Evolutionary conservation across 2,329 filamentous ascomycete genomes (phyloP).

Genomic region (Metarhizium humberi): DNA sequence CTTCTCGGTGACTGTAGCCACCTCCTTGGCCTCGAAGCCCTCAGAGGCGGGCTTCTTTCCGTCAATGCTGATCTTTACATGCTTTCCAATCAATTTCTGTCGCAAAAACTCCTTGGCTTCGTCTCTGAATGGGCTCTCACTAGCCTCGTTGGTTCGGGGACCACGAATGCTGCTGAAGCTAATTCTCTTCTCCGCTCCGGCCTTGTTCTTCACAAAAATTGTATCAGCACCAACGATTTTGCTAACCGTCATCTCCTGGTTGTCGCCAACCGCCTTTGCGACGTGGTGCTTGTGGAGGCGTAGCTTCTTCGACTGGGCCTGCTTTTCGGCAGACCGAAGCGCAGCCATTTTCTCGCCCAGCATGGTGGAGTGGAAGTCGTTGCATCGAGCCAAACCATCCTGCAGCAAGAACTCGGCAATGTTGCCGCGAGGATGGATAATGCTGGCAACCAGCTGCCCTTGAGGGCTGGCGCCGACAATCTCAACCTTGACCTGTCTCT

Average conservation of each 20-base stretch:
- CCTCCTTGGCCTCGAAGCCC: slow-evolving; percentile 88
- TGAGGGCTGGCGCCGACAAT: slow-evolving; percentile 84
- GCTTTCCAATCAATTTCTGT: slow-evolving; percentile 91
- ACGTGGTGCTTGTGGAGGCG: slow-evolving; percentile 78
- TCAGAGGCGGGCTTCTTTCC: slow-evolving; percentile 84
- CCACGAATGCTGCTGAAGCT: slow-evolving; percentile 89
- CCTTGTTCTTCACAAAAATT: slow-evolving; percentile 75
- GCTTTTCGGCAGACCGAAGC: slow-evolving; percentile 78
- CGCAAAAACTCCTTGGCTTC: slow-evolving; percentile 95
- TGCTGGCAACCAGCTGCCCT: slow-evolving; percentile 77
- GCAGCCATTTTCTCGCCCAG: slow-evolving; percentile 80
- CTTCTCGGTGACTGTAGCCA: slow-evolving; percentile 76
- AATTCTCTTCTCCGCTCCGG: slow-evolving; percentile 78
- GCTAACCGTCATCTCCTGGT: slow-evolving; percentile 72
- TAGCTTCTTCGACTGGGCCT: slow-evolving; percentile 66
- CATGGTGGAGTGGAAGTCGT: slow-evolving; percentile 91
- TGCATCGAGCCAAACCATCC: slow-evolving; percentile 83
- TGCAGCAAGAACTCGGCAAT: slow-evolving; percentile 87
- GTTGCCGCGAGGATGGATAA: slow-evolving; percentile 84
- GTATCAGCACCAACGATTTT: slow-evolving; percentile 86
- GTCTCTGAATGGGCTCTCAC: slow-evolving; percentile 79
- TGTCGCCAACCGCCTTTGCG: slow-evolving; percentile 55
- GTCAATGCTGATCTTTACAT: slow-evolving; percentile 81
- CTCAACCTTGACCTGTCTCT: slow-evolving; percentile 74
- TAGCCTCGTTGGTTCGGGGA: slow-evolving; percentile 78